Base-by-base conservation (phyloP, 129 eudicot genomes). In the Dittrichia graveolens region DNA sequence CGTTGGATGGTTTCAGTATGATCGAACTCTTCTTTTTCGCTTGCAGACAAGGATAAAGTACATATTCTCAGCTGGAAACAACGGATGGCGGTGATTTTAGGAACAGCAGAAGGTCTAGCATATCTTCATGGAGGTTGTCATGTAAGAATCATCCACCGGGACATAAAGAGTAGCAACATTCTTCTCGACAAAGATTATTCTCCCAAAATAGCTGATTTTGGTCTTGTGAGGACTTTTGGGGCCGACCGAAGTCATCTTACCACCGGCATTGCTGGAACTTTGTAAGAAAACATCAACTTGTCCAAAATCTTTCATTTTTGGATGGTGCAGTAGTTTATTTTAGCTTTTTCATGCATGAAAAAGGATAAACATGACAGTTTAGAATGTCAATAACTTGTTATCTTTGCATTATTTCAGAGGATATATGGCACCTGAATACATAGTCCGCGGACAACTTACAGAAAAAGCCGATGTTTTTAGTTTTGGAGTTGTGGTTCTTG, bases 181-280 rank as follows among this genome's bases (percentile, higher is more conserved):
- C 95, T 90, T 77, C 95, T 90, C 41, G 97, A 85, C 57, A 81
- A 83, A 69, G 82, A 87, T 67, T 78, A 79, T 12, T 61, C 61
- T 57, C 79, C 97, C 3, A 90, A 87, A 69, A 88, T 90, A 15
- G 97, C 97, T 0, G 97, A 90, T 84, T 89, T 89, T 67, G 96
- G 96, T 7, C 90, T 89, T 47, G 96, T 83, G 72, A 81, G 96
- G 73, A 72, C 78, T 56, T 89, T 89, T 18, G 96, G 88, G 39
- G 83, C 84, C 15, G 96, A 89, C 80, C 76, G 83, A 74, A 82
- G 90, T 73, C 96, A 89, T 80, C 92, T 89, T 56, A 86, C 92
- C 82, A 89, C 96, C 8, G 96, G 96, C 48, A 89, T 89, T 63
- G 96, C 96, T 47, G 96, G 96, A 69, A 89, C 96, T 67, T 76